These are phyloP conservation scores for Penicillium crystallinum DNA, from an alignment of 495 filamentous ascomycete genomes.

Conservation along the genomic window DNA sequence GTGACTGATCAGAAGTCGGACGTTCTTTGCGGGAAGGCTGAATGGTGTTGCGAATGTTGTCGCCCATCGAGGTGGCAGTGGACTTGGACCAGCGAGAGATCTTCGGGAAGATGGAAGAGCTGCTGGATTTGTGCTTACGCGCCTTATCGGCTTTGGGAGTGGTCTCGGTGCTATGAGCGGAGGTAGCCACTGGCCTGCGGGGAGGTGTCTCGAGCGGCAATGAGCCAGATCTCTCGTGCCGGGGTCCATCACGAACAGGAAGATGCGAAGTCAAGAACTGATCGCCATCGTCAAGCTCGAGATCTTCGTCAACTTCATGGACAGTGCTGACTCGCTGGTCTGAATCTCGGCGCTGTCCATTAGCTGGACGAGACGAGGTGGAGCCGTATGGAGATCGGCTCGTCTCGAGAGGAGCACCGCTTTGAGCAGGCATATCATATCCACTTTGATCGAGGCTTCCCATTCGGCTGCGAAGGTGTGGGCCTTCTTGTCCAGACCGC, in stretches of 20 bases:
- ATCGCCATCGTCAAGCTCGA: slow-evolving; percentile 52
- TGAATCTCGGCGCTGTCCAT: slow-evolving; percentile 52
- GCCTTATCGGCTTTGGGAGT: slow-evolving; percentile 65
- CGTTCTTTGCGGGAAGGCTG: slow-evolving; percentile 45
- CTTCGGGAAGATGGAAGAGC: slow-evolving; percentile 85
- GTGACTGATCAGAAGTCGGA: slow-evolving; percentile 54
- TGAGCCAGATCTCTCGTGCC: slow-evolving; percentile 52
- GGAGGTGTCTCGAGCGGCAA: slow-evolving; percentile 70
- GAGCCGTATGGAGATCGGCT: slow-evolving; percentile 77
- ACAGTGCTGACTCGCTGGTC: slow-evolving; percentile 85
- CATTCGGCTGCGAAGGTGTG: slow-evolving; percentile 21
- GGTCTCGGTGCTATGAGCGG: slow-evolving; percentile 64
- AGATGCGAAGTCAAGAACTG: slow-evolving; percentile 45
- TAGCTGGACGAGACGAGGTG: slow-evolving; percentile 54
- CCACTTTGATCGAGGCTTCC: slow-evolving; percentile 49
- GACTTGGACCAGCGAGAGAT: slow-evolving; percentile 98
- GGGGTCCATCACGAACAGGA: slow-evolving; percentile 28
- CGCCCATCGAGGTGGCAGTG: slow-evolving; percentile 71
- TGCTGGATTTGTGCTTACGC: slow-evolving; percentile 86
- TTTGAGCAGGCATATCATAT: slow-evolving; percentile 79
- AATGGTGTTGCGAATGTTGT: slow-evolving; percentile 49
- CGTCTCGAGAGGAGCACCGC: slow-evolving; percentile 61
- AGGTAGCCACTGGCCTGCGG: slow-evolving; percentile 50
- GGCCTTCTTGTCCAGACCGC: slow-evolving; percentile 54
- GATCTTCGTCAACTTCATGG: slow-evolving; percentile 64